Evolutionary conservation across 257 asterid genomes (phyloP), one percentile per base, ranked within the genome.

Genomic region (Fraxinus cuspidata): DNA sequence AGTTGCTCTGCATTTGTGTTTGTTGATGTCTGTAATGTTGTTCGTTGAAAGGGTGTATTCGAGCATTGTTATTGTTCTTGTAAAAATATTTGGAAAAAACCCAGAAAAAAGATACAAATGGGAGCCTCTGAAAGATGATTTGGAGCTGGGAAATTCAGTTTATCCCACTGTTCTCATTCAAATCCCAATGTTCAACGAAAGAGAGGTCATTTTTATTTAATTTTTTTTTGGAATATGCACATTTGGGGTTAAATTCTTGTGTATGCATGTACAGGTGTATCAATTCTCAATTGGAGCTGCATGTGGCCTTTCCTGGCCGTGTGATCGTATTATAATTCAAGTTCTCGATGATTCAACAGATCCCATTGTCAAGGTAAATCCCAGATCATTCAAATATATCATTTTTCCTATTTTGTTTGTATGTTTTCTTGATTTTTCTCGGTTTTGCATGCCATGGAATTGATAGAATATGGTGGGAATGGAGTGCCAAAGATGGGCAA

Each of bases 271-370:
- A 34, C 83, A 92, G 96, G 97, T 92, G 73, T 92, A 92, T 85
- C 88, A 90, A 83, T 85, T 89, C 60, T 92, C 96, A 34, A 90
- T 90, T 86, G 93, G 95, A 8, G 96, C 97, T 79, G 93, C 93
- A 35, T 92, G 95, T 84, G 87, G 84, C 58, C 92, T 92, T 11
- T 88, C 97, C 11, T 92, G 96, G 97, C 97, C 97, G 18, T 56
- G 86, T 25, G 92, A 92, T 78, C 89, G 92, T 80, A 70, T 91
- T 28, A 84, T 91, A 35, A 79, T 92, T 53, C 95, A 92, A 83
- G 96, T 91, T 11, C 83, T 92, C 78, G 97, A 92, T 78, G 97
- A 92, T 87, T 92, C 97, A 9, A 92, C 94, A 28, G 95, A 92
- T 80, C 84, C 83, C 79, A 82, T 75, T 28, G 77, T 86, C 79